These are phyloP conservation scores for Podospora comata DNA, from an alignment of 495 filamentous ascomycete genomes.

Conservation along the genomic window DNA sequence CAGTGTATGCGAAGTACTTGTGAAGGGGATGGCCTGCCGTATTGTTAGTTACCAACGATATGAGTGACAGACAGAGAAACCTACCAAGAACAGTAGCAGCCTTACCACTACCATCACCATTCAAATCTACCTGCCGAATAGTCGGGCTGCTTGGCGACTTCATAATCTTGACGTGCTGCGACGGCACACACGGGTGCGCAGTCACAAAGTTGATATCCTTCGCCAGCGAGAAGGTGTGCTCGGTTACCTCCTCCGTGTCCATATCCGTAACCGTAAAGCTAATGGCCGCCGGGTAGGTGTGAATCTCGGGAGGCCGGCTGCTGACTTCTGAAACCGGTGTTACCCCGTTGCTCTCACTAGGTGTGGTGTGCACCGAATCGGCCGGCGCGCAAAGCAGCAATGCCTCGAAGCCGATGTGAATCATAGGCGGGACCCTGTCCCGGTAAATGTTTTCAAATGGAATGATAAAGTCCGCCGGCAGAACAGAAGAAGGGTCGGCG, in stretches of 20 bases:
- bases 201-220: slow-evolving; percentile 66
- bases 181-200: slow-evolving; percentile 60
- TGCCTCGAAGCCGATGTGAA: slow-evolving; percentile 43
- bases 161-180: slow-evolving; percentile 48
- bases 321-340: slow-evolving; percentile 31
- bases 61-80: not conserved
- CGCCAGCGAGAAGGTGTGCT: slow-evolving; percentile 48
- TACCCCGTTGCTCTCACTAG: slow-evolving; percentile 34
- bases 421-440: slow-evolving; percentile 37
- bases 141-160: slow-evolving; percentile 49
- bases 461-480: slow-evolving; percentile 57
- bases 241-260: slow-evolving; percentile 35
- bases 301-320: slow-evolving; percentile 38
- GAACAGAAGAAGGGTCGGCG: slow-evolving; percentile 43
- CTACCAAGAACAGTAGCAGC: slow-evolving; percentile 42
- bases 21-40: slow-evolving; percentile 60
- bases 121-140: slow-evolving; percentile 50
- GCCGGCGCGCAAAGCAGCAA: slow-evolving; percentile 38
- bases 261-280: slow-evolving; percentile 49
- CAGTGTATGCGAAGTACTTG: slow-evolving; percentile 56
- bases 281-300: slow-evolving; percentile 49
- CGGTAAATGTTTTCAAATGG: slow-evolving; percentile 51
- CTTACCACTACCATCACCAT: slow-evolving; percentile 40
- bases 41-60: slow-evolving; percentile 18
- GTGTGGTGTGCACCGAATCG: slow-evolving; percentile 37